Conservation (phyloP, 345 rosid genomes). For the Eucalyptus sp. region DNA sequence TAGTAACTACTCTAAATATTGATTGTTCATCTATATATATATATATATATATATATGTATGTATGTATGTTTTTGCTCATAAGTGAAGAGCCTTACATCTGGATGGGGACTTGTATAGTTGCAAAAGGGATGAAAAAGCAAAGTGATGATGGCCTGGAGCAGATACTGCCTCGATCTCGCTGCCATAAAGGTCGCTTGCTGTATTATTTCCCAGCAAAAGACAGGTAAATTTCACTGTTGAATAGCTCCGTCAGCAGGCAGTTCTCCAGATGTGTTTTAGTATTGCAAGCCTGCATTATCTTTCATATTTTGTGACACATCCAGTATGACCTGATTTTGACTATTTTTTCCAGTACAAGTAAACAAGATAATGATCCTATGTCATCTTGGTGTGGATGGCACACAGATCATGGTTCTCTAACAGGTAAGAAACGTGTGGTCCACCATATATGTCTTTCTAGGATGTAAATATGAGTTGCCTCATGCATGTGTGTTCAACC, state of each 20-base stretch:
- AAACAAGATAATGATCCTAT: constrained; percentile 30
- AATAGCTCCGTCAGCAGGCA: not conserved
- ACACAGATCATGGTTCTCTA: constrained; percentile 82
- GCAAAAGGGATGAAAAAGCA: constrained; percentile 32
- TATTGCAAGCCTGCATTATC: not conserved
- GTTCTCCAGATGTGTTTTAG: not conserved
- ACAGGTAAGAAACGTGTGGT: constrained; percentile 27
- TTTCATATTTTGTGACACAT: not conserved
- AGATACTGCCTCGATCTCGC: constrained; percentile 54
- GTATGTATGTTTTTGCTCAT: not conserved
- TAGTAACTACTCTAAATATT: not conserved
- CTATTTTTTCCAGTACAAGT: constrained; percentile 24
- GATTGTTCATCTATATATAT: not conserved
- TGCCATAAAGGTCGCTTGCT: constrained; percentile 94
- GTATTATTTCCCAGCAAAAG: constrained; percentile 70
- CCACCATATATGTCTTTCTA: not conserved
- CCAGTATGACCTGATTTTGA: not conserved
- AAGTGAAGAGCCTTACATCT: not conserved
- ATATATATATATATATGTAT: rapidly evolving
- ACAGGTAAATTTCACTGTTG: constrained; percentile 17
- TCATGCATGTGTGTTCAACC: not conserved
- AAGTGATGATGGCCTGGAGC: constrained; percentile 50
- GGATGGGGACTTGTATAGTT: constrained; percentile 24
- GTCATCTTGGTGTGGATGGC: constrained; percentile 99
- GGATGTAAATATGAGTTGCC: not conserved